Conservation (phyloP, 2,329 filamentous ascomycete genomes). For the Dendrostoma leiphaemia region DNA sequence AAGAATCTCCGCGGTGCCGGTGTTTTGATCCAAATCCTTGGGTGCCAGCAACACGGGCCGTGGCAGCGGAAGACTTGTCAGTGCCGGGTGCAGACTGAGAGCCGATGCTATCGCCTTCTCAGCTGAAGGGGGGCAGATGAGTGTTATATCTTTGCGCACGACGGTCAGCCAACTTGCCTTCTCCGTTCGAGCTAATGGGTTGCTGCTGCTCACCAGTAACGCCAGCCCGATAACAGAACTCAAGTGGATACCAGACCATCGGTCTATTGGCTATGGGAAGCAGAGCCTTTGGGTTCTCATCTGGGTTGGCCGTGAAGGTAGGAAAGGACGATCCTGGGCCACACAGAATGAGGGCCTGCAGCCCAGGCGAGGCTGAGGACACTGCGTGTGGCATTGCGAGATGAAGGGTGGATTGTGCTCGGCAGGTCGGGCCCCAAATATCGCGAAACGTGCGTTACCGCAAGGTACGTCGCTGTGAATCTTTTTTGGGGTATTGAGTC, state of each 20-base stretch:
- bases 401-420: background rate
- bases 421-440: background rate
- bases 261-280: constrained; percentile 80
- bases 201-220: constrained; percentile 58
- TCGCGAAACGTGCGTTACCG: too few relatives aligned
- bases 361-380: constrained; percentile 69
- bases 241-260: constrained; percentile 87
- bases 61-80: constrained; percentile 71
- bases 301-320: constrained; percentile 77
- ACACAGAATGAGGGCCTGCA: constrained; percentile 81
- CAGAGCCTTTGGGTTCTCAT: constrained; percentile 79
- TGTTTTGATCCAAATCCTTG: constrained; percentile 72
- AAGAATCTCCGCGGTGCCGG: constrained; percentile 85
- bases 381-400: constrained; percentile 71
- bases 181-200: background rate
- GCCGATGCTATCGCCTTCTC: constrained; percentile 65
- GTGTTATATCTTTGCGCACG: constrained; percentile 53
- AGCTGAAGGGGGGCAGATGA: constrained; percentile 64
- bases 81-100: constrained; percentile 73
- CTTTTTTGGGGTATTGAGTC: too few relatives aligned
- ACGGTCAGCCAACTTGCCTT: background rate
- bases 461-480: too few relatives aligned
- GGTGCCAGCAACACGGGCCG: constrained; percentile 77
- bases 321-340: constrained; percentile 79
- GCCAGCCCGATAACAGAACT: constrained; percentile 80